phyloP scores from a whole-genome alignment of 129 eudicot genomes.

The Apium graveolens region DNA sequence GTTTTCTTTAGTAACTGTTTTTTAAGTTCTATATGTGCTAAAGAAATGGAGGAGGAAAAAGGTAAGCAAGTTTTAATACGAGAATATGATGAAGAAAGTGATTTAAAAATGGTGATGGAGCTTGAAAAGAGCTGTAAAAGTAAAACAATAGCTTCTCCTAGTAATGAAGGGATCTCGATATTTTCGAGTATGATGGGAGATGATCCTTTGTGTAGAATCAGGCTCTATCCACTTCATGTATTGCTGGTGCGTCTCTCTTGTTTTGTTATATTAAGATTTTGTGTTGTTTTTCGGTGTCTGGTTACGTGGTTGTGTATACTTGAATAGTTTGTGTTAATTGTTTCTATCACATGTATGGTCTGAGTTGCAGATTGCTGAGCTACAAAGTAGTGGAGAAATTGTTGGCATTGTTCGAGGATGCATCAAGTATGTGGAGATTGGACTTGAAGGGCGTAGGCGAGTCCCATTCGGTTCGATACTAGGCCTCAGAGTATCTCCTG shows the following conservation, averaged over 20 bases:
- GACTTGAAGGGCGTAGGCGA: not conserved
- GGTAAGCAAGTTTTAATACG: conserved; percentile 9
- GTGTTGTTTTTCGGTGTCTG: not conserved
- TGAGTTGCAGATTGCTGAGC: conserved; percentile 17
- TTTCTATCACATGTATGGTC: not conserved
- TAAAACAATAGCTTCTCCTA: not conserved
- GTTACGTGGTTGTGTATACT: too few relatives aligned
- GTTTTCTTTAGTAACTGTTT: not conserved
- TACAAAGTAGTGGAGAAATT: conserved; percentile 13
- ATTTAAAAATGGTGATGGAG: conserved; percentile 14
- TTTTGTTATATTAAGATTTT: not conserved
- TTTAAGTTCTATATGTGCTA: not conserved
- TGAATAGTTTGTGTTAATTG: too few relatives aligned
- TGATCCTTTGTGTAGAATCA: conserved; percentile 27
- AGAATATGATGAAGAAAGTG: conserved; percentile 20
- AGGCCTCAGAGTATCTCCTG: conserved; percentile 35
- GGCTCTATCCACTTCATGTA: conserved; percentile 22
- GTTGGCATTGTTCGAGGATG: conserved; percentile 34
- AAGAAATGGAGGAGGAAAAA: conserved; percentile 8
- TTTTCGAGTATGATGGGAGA: conserved; percentile 10
- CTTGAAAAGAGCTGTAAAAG: conserved; percentile 26
- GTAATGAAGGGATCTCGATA: conserved; percentile 6
- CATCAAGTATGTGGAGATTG: conserved; percentile 21
- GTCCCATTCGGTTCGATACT: conserved; percentile 20
- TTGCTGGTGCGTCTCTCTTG: conserved; percentile 19